These are phyloP conservation scores for Tetrapisispora arboricola DNA, from an alignment of 805 yeast species.

Conservation along the genomic window DNA sequence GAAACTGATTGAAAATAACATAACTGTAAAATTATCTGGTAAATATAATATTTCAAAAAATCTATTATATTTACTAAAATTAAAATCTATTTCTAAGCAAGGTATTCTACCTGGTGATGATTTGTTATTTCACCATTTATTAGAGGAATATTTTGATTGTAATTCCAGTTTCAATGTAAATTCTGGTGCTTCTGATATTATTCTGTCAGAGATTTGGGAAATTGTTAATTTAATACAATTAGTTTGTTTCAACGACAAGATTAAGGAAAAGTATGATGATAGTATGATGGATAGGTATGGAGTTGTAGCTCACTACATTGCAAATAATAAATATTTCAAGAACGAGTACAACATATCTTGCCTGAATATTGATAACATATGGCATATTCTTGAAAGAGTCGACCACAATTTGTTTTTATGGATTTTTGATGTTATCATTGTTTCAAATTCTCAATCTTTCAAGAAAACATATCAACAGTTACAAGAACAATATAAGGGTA, in stretches of 20 bases:
- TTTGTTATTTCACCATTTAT: slow-evolving; percentile 26
- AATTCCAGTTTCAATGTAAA: neutral
- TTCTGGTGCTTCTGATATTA: neutral
- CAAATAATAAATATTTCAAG: slow-evolving; percentile 24
- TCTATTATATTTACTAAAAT: slow-evolving; percentile 23
- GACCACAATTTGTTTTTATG: slow-evolving; percentile 27
- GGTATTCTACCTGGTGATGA: slow-evolving; percentile 31
- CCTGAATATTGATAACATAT: slow-evolving; percentile 25
- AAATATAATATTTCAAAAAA: slow-evolving; percentile 12
- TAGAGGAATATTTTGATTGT: slow-evolving; percentile 15
- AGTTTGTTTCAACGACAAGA: slow-evolving; percentile 24
- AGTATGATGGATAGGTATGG: slow-evolving; percentile 27
- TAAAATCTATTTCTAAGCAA: slow-evolving; percentile 29
- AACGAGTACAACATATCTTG: slow-evolving; percentile 25
- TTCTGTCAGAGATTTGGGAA: slow-evolving; percentile 23
- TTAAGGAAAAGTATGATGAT: slow-evolving; percentile 23
- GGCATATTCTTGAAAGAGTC: slow-evolving; percentile 26
- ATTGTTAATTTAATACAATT: slow-evolving; percentile 24
- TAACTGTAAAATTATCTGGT: slow-evolving; percentile 12
- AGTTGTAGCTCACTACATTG: slow-evolving; percentile 24
- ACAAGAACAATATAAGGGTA: slow-evolving; percentile 15
- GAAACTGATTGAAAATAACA: slow-evolving; percentile 13
- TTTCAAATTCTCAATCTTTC: slow-evolving; percentile 29
- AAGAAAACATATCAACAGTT: slow-evolving; percentile 13
- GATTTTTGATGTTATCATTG: slow-evolving; percentile 27